These are phyloP conservation scores for Isoetes engelmannii DNA, from an alignment of 83 land plant genomes.

Conservation along the genomic window DNA sequence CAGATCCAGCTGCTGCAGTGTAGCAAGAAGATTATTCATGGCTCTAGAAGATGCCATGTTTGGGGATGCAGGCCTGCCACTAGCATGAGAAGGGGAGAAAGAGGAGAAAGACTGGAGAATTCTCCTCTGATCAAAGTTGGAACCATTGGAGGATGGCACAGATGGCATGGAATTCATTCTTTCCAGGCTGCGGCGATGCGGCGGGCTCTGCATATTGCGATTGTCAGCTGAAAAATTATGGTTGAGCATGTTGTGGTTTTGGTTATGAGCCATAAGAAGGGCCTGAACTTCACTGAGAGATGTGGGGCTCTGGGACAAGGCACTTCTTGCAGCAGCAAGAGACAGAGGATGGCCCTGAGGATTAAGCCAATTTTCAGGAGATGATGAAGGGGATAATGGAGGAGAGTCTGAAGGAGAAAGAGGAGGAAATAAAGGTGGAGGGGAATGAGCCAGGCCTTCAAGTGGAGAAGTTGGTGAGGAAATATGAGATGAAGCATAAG, in stretches of 20 bases:
- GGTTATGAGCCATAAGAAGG: background rate
- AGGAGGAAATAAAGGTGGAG: background rate
- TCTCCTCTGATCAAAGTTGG: background rate
- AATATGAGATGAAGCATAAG: slow-evolving; percentile 15
- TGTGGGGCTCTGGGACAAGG: slow-evolving; percentile 1
- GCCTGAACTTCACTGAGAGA: background rate
- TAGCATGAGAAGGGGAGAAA: background rate
- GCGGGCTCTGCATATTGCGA: background rate
- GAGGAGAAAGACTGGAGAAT: slow-evolving; percentile 6
- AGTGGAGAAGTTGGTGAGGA: slow-evolving; percentile 1
- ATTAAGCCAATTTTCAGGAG: slow-evolving; percentile 5
- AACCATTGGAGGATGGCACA: slow-evolving; percentile 11
- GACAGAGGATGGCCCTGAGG: slow-evolving; percentile 1
- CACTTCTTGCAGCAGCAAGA: background rate
- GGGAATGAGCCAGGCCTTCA: background rate
- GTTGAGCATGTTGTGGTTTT: background rate
- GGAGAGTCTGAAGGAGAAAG: background rate
- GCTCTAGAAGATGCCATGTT: background rate
- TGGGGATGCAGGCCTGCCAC: background rate
- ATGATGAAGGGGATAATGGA: background rate
- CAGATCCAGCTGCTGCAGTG: slow-evolving; percentile 25
- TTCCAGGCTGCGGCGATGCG: slow-evolving; percentile 23
- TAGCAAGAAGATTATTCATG: slow-evolving; percentile 20
- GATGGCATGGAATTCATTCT: slow-evolving; percentile 34
- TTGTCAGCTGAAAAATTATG: background rate